These are phyloP conservation scores for Trichosporon sp. DNA, from an alignment of 1,284 basidiomycete genomes.

Conservation along the genomic window DNA sequence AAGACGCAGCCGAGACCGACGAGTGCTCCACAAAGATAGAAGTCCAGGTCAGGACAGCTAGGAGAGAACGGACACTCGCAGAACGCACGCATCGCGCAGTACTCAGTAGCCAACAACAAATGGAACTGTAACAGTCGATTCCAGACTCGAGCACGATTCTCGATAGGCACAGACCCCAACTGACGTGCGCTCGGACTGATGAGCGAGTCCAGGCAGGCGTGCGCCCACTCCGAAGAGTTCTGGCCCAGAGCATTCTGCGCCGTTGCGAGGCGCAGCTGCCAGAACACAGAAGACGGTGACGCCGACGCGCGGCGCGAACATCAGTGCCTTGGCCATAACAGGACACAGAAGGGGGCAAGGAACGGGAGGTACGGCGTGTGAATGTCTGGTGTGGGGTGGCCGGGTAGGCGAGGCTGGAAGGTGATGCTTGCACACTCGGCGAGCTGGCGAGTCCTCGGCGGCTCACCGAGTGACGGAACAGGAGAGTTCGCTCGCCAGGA, in stretches of 20 bases:
- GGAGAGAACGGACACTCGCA: background rate
- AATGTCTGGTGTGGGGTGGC: background rate
- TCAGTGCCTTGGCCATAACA: background rate
- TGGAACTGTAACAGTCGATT: constrained; percentile 2
- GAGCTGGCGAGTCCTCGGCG: too few relatives aligned
- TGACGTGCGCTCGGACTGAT: background rate
- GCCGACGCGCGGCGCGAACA: background rate
- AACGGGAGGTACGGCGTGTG: background rate
- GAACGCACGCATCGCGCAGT: background rate
- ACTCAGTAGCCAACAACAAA: background rate
- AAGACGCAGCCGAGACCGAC: background rate
- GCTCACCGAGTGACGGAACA: background rate
- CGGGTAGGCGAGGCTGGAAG: background rate
- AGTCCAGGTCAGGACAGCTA: background rate
- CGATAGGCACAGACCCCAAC: background rate
- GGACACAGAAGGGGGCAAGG: background rate
- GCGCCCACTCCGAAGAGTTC: too few relatives aligned
- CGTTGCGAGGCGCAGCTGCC: background rate
- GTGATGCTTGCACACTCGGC: background rate
- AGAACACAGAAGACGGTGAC: too few relatives aligned
- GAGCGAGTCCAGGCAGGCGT: background rate
- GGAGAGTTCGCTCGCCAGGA: background rate
- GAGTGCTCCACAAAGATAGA: background rate
- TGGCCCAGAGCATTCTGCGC: too few relatives aligned
- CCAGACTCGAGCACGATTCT: background rate